Evolutionary conservation across 2,329 filamentous ascomycete species (phyloP), one percentile per base, ranked within the genome.

Genomic region (Trichoderma koningii): DNA sequence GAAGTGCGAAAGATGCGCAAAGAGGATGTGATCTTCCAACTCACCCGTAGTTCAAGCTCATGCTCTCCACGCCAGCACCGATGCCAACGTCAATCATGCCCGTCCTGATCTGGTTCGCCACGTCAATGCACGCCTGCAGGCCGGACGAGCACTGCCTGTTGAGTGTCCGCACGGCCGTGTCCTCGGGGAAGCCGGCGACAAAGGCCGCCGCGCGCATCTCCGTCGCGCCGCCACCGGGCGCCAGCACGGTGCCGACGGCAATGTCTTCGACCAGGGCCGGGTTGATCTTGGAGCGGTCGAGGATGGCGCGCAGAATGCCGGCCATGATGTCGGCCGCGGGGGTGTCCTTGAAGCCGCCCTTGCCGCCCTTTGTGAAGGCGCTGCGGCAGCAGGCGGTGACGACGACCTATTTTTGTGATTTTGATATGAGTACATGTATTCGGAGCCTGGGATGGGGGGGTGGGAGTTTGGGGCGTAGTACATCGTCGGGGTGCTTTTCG

Each of bases 71-170:
- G 74, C 95, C 95, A 21, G 93, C 93, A 70, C 94, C 95, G 71
- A 98, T 87, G 71, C 95, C 95, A 68, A 98, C 80, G 70, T 98
- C 94, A 74, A 98, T 98, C 90, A 97, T 96, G 73, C 93, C 95
- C 5, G 87, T 77, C 74, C 87, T 87, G 80, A 99, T 96, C 71
- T 92, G 91, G 82, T 98, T 96, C 70, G 94, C 94, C 74, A 98
- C 89, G 76, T 98, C 94, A 66, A 95, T 90, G 74, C 92, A 92
- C 26, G 95, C 94, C 79, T 97, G 93, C 34, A 98, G 85, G 62
- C 95, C 94, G 45, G 89, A 93, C 15, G 91, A 96, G 82, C 95
- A 99, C 81, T 98, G 94, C 73, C 95, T 84, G 85, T 98, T 99
- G 77, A 97, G 80, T 66, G 88, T 88, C 80, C 91, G 92, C 65